Conservation (phyloP, 2,329 filamentous ascomycete species). For the Colletotrichum sublineola region DNA sequence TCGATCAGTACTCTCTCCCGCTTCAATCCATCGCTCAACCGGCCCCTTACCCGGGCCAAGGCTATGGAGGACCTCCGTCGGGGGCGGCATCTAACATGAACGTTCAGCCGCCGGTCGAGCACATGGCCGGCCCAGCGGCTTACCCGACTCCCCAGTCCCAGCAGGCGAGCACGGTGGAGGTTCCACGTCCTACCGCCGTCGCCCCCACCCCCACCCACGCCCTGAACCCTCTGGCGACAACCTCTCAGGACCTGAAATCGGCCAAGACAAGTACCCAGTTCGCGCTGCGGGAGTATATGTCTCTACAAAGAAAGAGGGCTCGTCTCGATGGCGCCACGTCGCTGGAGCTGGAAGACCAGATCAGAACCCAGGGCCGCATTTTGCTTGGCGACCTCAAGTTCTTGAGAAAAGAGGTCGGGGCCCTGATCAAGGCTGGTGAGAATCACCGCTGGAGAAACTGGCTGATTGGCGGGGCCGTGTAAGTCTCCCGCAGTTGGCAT, state of each 20-base stretch:
- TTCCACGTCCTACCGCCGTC: slow-evolving; percentile 24
- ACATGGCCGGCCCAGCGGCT: slow-evolving; percentile 33
- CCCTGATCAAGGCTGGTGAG: slow-evolving; percentile 60
- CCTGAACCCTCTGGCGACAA: slow-evolving; percentile 39
- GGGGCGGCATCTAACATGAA: slow-evolving; percentile 1
- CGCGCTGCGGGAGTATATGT: slow-evolving; percentile 53
- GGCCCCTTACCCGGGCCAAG: slow-evolving; percentile 9
- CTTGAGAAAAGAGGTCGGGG: slow-evolving; percentile 60
- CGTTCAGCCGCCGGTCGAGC: slow-evolving; percentile 28
- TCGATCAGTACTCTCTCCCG: slow-evolving; percentile 17
- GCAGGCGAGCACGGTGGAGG: slow-evolving; percentile 22
- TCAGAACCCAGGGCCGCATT: slow-evolving; percentile 58
- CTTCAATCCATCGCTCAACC: slow-evolving; percentile 9
- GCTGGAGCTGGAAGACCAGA: slow-evolving; percentile 57
- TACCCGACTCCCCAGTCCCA: slow-evolving; percentile 31
- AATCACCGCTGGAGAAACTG: slow-evolving; percentile 66
- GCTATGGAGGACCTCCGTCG: slow-evolving; percentile 27
- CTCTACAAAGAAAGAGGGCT: slow-evolving; percentile 50
- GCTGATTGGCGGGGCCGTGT: slow-evolving; percentile 66
- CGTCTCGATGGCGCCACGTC: slow-evolving; percentile 48
- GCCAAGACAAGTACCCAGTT: slow-evolving; percentile 53
- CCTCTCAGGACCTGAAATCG: slow-evolving; percentile 49
- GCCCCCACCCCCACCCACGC: slow-evolving; percentile 6
- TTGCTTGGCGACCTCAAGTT: slow-evolving; percentile 60
- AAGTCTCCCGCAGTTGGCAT: slow-evolving; percentile 46